Base-by-base conservation (phyloP, 2,329 filamentous ascomycete genomes). In the Diaporthe citrichinensis region DNA sequence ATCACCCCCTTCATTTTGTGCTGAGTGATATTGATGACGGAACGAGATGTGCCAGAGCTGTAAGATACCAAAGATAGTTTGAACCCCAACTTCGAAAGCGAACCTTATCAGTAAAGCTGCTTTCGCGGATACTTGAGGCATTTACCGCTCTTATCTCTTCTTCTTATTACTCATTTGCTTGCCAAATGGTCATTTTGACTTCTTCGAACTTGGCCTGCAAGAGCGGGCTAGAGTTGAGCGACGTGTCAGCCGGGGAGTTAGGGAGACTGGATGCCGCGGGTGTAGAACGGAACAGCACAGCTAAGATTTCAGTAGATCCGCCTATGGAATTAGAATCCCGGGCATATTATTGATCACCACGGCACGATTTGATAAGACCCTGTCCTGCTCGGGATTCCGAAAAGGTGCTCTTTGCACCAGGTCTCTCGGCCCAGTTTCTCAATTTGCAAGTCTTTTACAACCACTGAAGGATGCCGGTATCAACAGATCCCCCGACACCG, bases 161-260 rank as follows among this genome's bases (percentile, higher is more conserved):
- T 28, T 61, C 41, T 17, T 14, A 8, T 49, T 4, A 7, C 20
- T 39, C 34, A 55, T 31, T 20, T 23, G 17, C 6, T 49, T 23
- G 44, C 2, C 8, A 9, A 9, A 23, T 49, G 44, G 0, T 3
- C 9, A 23, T 49, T 49, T 49, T 17, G 20, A 23, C 20, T 10
- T 23, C 20, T 49, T 49, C 44, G 20, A 4, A 6, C 44, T 49
- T 3, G 6, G 2, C 1, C 20, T 17, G 20, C 41, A 23, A 49
- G 17, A 7, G 20, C 44, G 17, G 8, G 17, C 17, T 23, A 25
- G n/a, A 10, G 20, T 34, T n/a, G 9, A 20, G 9, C 2, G n/a
- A 23, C 20, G 20, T 46, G 14, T 28, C 36, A 7, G 3, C 67
- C 75, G 75, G 75, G 75, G 75, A 76, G 67, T 76, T 76, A 76